phyloP scores from a whole-genome alignment of 768 basidiomycete species.

The Hericium coralloides region DNA sequence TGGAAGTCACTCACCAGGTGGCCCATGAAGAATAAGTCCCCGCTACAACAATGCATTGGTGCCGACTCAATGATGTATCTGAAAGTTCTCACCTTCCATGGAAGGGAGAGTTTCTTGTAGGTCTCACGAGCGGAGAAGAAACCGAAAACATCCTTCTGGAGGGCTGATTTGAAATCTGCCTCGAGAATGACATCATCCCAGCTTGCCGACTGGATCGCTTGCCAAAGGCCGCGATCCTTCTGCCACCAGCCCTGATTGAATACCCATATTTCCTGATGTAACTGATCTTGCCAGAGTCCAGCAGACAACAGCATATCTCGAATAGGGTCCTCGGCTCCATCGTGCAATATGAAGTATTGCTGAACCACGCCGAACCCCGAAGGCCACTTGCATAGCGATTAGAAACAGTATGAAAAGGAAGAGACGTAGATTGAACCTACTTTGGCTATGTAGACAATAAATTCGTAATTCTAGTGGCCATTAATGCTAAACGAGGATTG shows the following conservation, averaged over 20 bases:
- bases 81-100: conserved; percentile 59
- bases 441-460: conserved; percentile 18
- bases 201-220: conserved; percentile 36
- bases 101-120: conserved; percentile 67
- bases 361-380: conserved; percentile 14
- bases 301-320: conserved; percentile 43
- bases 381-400: conserved; percentile 21
- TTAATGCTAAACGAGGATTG: not conserved
- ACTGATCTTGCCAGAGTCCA: conserved; percentile 41
- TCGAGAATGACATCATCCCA: conserved; percentile 74
- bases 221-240: conserved; percentile 55
- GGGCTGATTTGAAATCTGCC: conserved; percentile 51
- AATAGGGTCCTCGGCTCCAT: conserved; percentile 45
- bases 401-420: not conserved
- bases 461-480: not conserved
- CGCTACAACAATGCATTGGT: conserved; percentile 34
- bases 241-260: conserved; percentile 65
- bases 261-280: conserved; percentile 70
- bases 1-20: conserved; percentile 44
- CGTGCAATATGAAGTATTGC: conserved; percentile 47
- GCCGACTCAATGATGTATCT: not conserved
- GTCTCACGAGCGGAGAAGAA: conserved; percentile 71
- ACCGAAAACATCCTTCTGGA: conserved; percentile 69
- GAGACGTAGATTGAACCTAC: conserved; percentile 11
- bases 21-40: conserved; percentile 75